Conservation (phyloP, 495 filamentous ascomycete genomes). For the Paragyromitra xinjiangensis region DNA sequence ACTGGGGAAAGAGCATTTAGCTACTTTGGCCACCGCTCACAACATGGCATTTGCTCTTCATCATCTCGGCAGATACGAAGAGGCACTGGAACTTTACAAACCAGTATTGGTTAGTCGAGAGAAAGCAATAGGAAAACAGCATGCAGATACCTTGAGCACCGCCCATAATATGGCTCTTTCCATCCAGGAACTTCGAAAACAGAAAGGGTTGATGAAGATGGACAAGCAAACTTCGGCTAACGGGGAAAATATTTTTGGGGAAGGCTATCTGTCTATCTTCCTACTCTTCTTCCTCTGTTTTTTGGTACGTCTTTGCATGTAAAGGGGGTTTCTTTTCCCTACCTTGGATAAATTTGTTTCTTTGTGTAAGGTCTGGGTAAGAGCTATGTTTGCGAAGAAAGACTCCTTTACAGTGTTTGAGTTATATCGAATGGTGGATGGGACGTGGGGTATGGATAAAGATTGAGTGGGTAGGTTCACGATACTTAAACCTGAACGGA, state of each 20-base stretch:
- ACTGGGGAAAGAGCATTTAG: constrained; percentile 24
- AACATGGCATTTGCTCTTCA: background rate
- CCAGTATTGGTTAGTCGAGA: constrained; percentile 16
- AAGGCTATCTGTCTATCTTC: background rate
- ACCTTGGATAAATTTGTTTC: too few relatives aligned
- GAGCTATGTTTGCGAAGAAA: too few relatives aligned
- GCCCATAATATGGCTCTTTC: constrained; percentile 4
- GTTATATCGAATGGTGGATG: too few relatives aligned
- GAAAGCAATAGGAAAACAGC: constrained; percentile 36
- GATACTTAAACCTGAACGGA: background rate
- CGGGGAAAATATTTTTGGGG: background rate
- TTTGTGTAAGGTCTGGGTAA: too few relatives aligned
- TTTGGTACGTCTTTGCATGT: too few relatives aligned
- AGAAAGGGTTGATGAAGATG: background rate
- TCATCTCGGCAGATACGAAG: background rate
- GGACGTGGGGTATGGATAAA: too few relatives aligned
- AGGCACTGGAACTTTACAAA: constrained; percentile 24
- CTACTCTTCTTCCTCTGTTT: too few relatives aligned
- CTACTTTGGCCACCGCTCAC: too few relatives aligned
- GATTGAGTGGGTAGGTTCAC: too few relatives aligned
- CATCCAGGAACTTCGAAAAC: background rate
- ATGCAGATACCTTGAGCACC: constrained; percentile 19
- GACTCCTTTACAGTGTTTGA: too few relatives aligned
- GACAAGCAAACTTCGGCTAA: background rate
- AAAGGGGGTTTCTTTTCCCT: too few relatives aligned